Percentiles rank a stretch among this genome's conserved stretches.
These are phyloP conservation scores for Xerocomellus chrysenteron DNA, from an alignment of 768 basidiomycete species.

Conservation along the genomic window DNA sequence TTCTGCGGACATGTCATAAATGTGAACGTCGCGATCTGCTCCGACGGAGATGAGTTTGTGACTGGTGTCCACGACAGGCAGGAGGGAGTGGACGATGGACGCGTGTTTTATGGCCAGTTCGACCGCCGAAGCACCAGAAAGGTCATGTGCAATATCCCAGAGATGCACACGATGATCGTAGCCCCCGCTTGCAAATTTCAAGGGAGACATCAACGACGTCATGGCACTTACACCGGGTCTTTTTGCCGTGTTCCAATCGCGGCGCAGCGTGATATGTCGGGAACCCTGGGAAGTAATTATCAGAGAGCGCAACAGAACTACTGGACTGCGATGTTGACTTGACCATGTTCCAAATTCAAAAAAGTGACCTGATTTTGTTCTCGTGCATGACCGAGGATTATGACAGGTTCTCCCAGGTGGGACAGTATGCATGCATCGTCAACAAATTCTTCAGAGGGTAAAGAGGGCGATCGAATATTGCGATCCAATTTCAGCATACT, in stretches of 20 bases:
- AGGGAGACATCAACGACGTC: slow-evolving; percentile 40
- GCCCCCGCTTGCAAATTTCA: slow-evolving; percentile 49
- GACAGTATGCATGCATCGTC: slow-evolving; percentile 44
- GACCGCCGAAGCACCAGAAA: slow-evolving; percentile 30
- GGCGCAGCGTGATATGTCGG: slow-evolving; percentile 13
- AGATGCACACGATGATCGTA: slow-evolving; percentile 49
- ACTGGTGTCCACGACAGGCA: slow-evolving; percentile 44
- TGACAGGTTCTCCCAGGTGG: slow-evolving; percentile 21
- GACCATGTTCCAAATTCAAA: slow-evolving; percentile 13
- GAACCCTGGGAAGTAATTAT: slow-evolving; percentile 8
- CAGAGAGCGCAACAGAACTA: neutral
- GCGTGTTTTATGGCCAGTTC: slow-evolving; percentile 42
- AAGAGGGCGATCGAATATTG: slow-evolving; percentile 21
- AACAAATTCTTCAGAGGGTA: slow-evolving; percentile 32
- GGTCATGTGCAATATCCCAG: slow-evolving; percentile 41
- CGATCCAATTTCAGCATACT: slow-evolving; percentile 14
- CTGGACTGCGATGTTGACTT: slow-evolving; percentile 21
- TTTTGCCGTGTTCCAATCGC: slow-evolving; percentile 36
- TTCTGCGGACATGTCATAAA: slow-evolving; percentile 49
- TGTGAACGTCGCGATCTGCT: slow-evolving; percentile 45
- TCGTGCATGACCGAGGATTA: slow-evolving; percentile 41
- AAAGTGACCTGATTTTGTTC: slow-evolving; percentile 36
- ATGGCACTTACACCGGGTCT: slow-evolving; percentile 44
- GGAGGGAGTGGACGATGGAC: slow-evolving; percentile 43
- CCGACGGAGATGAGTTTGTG: slow-evolving; percentile 48